A percentile compares a stretch with the other conserved stretches of the same genome.
phyloP scores from a whole-genome alignment of 306 rosid species.

The Psophocarpus tetragonolobus region DNA sequence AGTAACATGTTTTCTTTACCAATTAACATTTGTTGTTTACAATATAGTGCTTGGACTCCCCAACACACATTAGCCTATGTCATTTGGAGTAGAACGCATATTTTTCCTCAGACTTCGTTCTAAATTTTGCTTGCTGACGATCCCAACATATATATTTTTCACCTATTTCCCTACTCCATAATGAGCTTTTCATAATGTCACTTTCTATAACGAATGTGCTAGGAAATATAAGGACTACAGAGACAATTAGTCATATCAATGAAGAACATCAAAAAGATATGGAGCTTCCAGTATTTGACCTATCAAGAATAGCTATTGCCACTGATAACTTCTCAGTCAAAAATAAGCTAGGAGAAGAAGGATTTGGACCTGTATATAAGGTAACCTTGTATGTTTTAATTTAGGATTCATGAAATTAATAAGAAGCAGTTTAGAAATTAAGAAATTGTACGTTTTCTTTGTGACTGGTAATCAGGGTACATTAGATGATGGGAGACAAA shows the following conservation, averaged over 20 bases:
- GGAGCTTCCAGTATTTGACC: constrained; percentile 40
- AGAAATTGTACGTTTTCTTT: background rate
- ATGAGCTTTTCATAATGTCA: background rate
- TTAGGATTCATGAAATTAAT: background rate
- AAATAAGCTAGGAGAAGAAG: no score
- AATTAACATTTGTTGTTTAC: no score
- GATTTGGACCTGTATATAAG: constrained; percentile 41
- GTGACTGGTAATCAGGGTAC: background rate
- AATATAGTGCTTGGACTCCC: no score
- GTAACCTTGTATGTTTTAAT: background rate
- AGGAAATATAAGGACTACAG: background rate
- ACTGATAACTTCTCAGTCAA: constrained; percentile 26
- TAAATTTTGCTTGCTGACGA: background rate
- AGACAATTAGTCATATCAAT: background rate
- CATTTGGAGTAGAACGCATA: background rate
- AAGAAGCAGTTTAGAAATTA: background rate
- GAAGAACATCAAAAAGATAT: constrained; percentile 40
- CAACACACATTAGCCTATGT: background rate
- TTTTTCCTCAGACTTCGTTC: background rate
- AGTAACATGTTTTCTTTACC: no score
- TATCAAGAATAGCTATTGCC: constrained; percentile 37
- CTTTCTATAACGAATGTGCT: background rate
- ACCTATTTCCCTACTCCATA: background rate
- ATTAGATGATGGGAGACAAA: constrained; percentile 5
- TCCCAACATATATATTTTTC: no score